Evolutionary conservation across 2,329 filamentous ascomycete species (phyloP), one percentile per base, ranked within the genome.

Genomic region (Sporothrix brunneoviolacea): DNA sequence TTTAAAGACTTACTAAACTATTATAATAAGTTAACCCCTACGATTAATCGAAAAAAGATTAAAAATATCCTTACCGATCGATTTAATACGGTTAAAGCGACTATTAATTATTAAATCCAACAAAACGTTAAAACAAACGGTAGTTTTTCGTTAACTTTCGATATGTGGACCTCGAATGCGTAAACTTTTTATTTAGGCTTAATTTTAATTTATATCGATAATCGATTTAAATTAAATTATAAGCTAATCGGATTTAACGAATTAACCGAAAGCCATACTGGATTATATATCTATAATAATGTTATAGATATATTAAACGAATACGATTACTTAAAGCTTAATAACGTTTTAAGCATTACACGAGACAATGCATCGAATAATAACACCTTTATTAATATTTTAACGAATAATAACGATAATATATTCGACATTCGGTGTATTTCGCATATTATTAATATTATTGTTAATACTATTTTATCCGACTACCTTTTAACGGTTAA

Each of bases 21-120:
- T n/a, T n/a, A 45, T 35, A 45, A 24, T 45, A 21, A 35, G 9
- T 35, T 27, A 21, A 15, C 15, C 30, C 42, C 30, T 35, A 35
- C 16, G 12, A 45, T 45, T 35, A 45, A 45, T 16, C 42, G 30
- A 16, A 16, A 16, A n/a, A 45, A 45, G 18, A 45, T 45, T 35
- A 35, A 35, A 35, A 4, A 3, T 3, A n/a, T 28, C 18, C 4
- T 41, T n/a, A 28, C 21, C 13, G 15, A 41, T 3, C 12, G 21
- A 16, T 16, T 41, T 41, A 41, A 33, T 18, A 33, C 16, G 12
- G 27, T 21, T 33, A 19, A 42, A 28, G 9, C 8, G 4, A 18
- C 13, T 28, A 28, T 28, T 28, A 28, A 28, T 28, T 28, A 28
- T 5, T 12, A 41, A 37, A 37, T 37, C 7, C 5, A 18, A 5